A percentile compares a stretch with the other conserved stretches of the same genome.
Conservation (phyloP, 139 green algal genomes). For the Medakamo hakoo region DNA sequence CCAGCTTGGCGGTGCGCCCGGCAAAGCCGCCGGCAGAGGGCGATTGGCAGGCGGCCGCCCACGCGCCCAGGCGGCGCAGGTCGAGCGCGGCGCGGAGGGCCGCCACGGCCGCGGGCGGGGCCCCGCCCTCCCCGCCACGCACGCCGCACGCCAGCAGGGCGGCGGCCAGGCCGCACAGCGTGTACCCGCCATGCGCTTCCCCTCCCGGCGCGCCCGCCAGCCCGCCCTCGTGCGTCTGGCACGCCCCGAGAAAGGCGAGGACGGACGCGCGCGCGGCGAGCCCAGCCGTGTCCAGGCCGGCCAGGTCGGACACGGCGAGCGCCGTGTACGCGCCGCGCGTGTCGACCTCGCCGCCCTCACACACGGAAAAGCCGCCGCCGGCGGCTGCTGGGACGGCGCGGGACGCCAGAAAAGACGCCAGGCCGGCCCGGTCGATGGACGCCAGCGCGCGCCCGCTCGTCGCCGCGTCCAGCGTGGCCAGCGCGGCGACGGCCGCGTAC, state of each 20-base stretch:
- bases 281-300: conserved; percentile 42
- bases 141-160: conserved; percentile 36
- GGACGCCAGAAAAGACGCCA: conserved; percentile 48
- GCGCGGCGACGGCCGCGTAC: conserved; percentile 62
- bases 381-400: conserved; percentile 44
- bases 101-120: too few species aligned
- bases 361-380: conserved; percentile 73
- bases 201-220: conserved; percentile 86
- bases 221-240: conserved; percentile 75
- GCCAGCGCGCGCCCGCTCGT: conserved; percentile 47
- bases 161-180: conserved; percentile 82
- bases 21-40: conserved; percentile 83
- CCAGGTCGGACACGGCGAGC: conserved; percentile 58
- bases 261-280: conserved; percentile 33
- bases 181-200: conserved; percentile 97
- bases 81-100: too few species aligned
- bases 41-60: conserved; percentile 55
- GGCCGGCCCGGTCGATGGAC: conserved; percentile 24
- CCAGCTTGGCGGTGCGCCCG: conserved; percentile 96
- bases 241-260: conserved; percentile 42
- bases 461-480: conserved; percentile 61
- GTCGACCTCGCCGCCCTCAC: conserved; percentile 83
- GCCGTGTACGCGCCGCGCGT: conserved; percentile 81
- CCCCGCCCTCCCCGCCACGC: neutral
- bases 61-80: conserved; percentile 46